Evolutionary conservation across 2,329 filamentous ascomycete species (phyloP).

Genomic region (Penicillium hesseltinei): DNA sequence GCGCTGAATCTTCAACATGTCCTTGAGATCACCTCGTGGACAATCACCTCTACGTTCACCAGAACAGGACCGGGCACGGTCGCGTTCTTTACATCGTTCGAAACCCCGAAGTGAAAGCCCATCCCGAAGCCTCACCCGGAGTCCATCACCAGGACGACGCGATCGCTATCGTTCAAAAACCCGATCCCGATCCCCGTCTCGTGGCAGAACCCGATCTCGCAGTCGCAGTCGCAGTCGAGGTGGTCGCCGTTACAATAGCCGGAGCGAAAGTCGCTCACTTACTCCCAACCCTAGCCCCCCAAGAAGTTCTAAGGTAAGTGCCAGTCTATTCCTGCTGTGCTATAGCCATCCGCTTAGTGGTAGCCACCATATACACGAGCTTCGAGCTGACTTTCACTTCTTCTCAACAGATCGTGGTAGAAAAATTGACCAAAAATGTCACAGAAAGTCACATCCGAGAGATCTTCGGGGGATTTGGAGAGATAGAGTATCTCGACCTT

Average conservation of each 20-base stretch:
- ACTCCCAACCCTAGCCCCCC: conserved; percentile 25
- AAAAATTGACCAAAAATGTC: conserved; percentile 93
- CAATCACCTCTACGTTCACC: conserved; percentile 30
- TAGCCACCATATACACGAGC: not conserved
- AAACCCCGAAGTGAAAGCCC: conserved; percentile 33
- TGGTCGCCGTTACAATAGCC: conserved; percentile 40
- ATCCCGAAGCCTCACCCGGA: conserved; percentile 29
- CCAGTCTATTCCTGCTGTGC: not conserved
- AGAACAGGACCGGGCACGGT: conserved; percentile 24
- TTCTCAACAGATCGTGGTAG: conserved; percentile 72
- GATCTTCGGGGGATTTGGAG: conserved; percentile 86
- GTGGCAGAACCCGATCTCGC: conserved; percentile 30
- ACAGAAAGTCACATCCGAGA: conserved; percentile 84
- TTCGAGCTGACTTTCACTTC: not conserved
- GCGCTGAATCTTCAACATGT: conserved; percentile 21
- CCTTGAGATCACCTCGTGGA: conserved; percentile 26
- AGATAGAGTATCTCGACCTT: conserved; percentile 81
- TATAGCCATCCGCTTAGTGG: not conserved
- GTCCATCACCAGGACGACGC: conserved; percentile 26
- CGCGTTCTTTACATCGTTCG: conserved; percentile 33
- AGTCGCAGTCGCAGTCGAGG: conserved; percentile 43
- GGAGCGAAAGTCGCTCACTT: conserved; percentile 30
- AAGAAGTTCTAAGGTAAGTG: conserved; percentile 39
- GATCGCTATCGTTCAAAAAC: conserved; percentile 30
- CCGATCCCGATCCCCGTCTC: conserved; percentile 30